Evolutionary conservation across 192 early-diverging fungal species (phyloP), one percentile per base, ranked within the genome.

Genomic region (Gonapodya prolifera): DNA sequence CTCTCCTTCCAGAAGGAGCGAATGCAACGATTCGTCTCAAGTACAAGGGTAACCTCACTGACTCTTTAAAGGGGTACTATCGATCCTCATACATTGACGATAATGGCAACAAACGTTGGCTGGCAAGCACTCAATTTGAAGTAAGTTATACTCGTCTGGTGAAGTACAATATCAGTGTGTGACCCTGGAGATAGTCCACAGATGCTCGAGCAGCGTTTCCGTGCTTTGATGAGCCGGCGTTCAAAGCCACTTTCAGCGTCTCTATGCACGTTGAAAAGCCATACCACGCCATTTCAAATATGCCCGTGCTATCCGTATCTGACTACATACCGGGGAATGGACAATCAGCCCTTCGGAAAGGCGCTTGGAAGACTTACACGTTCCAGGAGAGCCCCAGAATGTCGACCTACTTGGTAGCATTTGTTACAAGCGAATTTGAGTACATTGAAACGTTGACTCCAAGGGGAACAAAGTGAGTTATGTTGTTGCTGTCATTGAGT

Each of bases 191-290:
- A n/a, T n/a, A 98, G 87, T 88, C 95, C 17, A 95, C 94, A 28
- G 91, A 96, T 81, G 92, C 92, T 33, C 92, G 98, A 77, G 89
- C 92, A 34, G 92, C 93, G 16, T 93, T 99, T 83, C 97, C 97
- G n/a, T 99, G 92, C 82, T 97, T 91, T 90, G 96, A 99, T 84
- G 97, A 98, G 87, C 97, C 97, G 34, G 87, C 89, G 76, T 87
- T 94, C 70, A 99, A 99, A 85, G 95, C 96, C 33, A 95, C 93
- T 0, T 99, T 98, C 76, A 92, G 95, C 78, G 87, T 96, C 69
- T 94, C 91, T 8, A 69, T 8, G 13, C 45, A 69, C 45, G n/a
- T n/a, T 16, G 13, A n/a, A n/a, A 8, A 69, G 13, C 45, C 13
- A 8, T 69, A 16, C 45, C 45, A n/a, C 45, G n/a, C 45, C 45